phyloP scores from a whole-genome alignment of 768 basidiomycete genomes.

The Boletus rubroflammeus region DNA sequence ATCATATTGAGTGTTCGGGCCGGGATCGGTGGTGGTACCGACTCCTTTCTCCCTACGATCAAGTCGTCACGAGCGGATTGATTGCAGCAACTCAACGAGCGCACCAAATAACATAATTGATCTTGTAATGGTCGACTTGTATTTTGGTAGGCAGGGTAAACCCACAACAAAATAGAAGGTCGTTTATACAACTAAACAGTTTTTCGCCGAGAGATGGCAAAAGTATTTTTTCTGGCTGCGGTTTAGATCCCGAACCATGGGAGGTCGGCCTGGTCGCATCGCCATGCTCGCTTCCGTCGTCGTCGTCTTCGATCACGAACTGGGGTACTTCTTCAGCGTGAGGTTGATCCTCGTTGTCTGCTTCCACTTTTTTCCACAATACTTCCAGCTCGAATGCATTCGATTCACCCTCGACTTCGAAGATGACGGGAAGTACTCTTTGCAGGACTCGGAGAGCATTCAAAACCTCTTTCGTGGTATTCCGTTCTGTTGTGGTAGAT shows the following conservation, averaged over 20 bases:
- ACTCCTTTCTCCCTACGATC: conserved; percentile 85
- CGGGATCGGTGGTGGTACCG: conserved; percentile 78
- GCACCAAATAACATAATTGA: conserved; percentile 86
- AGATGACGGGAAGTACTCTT: conserved; percentile 86
- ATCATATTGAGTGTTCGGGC: conserved; percentile 61
- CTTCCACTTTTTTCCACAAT: conserved; percentile 72
- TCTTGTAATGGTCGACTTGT: conserved; percentile 76
- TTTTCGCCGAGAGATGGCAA: conserved; percentile 79
- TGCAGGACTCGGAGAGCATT: conserved; percentile 91
- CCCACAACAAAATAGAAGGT: conserved; percentile 89
- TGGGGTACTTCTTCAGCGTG: conserved; percentile 43
- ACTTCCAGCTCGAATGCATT: conserved; percentile 74
- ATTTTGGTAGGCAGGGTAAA: conserved; percentile 82
- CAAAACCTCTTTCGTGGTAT: conserved; percentile 80
- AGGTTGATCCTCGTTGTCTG: conserved; percentile 34
- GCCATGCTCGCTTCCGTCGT: conserved; percentile 43
- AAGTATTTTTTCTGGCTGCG: conserved; percentile 42
- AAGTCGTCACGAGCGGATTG: conserved; percentile 4
- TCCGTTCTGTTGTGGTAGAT: conserved; percentile 50
- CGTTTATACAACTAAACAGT: conserved; percentile 74
- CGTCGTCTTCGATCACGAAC: conserved; percentile 89
- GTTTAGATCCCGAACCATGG: conserved; percentile 15
- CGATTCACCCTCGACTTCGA: conserved; percentile 71
- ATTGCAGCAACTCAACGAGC: conserved; percentile 24
- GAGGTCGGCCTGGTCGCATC: conserved; percentile 28